These are phyloP conservation scores for Pythium utonaiense DNA, from an alignment of 352 stramenopile genomes.

Conservation along the genomic window DNA sequence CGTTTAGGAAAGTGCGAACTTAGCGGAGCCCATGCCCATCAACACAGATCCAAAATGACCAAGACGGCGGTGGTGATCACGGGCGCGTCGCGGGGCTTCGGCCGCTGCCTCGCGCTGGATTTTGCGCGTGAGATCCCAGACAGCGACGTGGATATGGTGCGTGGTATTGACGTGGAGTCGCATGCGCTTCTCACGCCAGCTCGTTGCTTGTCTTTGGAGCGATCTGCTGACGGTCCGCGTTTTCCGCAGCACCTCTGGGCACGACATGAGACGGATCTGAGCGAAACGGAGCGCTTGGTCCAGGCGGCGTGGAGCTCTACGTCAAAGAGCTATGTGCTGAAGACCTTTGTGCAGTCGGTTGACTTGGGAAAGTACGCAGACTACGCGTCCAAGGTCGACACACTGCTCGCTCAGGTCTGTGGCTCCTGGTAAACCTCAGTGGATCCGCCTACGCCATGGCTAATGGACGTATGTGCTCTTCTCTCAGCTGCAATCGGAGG, in stretches of 20 bases:
- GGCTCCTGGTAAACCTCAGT: no score
- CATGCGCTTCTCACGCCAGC: no score
- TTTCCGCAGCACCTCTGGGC: constrained; percentile 51
- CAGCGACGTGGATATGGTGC: constrained; percentile 51
- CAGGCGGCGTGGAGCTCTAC: constrained; percentile 27
- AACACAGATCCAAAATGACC: constrained; percentile 22
- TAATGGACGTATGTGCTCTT: neutral
- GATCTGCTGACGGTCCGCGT: neutral
- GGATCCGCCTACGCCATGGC: no score
- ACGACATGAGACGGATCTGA: constrained; percentile 43
- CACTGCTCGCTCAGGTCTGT: constrained; percentile 34
- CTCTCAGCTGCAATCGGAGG: constrained; percentile 24
- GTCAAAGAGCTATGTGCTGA: constrained; percentile 14
- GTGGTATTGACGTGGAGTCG: no score
- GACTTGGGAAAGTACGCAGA: constrained; percentile 41
- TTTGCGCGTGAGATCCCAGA: constrained; percentile 41
- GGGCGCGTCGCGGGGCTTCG: constrained; percentile 83
- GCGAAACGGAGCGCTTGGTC: constrained; percentile 48
- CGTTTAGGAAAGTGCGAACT: neutral
- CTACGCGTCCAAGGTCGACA: constrained; percentile 51
- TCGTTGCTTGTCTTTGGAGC: neutral
- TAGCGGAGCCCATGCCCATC: no score
- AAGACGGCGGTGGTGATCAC: constrained; percentile 63
- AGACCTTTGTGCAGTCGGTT: constrained; percentile 35
- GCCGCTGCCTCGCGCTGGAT: constrained; percentile 63